Evolutionary conservation across 2,329 filamentous ascomycete species (phyloP).

Genomic region (Ophiostoma tasmaniense): DNA sequence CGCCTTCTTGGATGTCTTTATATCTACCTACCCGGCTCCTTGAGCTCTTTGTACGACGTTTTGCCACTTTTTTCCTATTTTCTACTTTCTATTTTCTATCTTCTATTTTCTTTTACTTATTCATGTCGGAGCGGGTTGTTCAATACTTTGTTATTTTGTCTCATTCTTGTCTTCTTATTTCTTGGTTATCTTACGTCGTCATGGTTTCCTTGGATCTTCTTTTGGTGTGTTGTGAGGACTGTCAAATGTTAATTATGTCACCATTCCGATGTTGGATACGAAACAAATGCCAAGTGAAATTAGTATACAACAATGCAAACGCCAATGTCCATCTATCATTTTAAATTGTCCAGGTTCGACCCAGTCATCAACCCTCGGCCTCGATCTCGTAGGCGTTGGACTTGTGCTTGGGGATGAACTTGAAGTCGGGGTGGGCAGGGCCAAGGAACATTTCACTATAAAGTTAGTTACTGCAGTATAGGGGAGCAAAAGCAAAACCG

Average conservation of each 20-base stretch:
- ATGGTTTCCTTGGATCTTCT: background rate
- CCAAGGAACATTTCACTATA: constrained; percentile 93
- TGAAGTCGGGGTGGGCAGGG: constrained; percentile 79
- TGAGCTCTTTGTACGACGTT: constrained; percentile 1
- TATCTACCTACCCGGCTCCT: background rate
- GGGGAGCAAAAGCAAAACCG: too few relatives aligned
- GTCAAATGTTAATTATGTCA: background rate
- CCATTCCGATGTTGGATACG: background rate
- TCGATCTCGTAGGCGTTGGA: constrained; percentile 83
- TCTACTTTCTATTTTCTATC: too few relatives aligned
- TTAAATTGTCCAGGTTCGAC: background rate
- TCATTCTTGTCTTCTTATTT: background rate
- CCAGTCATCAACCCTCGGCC: constrained; percentile 26
- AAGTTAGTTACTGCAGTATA: background rate
- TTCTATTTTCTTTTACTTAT: background rate
- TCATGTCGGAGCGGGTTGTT: background rate
- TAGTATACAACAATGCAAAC: background rate
- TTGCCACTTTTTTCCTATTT: background rate
- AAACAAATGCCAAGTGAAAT: background rate
- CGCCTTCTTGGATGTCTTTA: background rate
- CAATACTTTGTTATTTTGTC: background rate
- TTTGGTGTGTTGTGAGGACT: background rate
- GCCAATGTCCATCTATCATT: background rate
- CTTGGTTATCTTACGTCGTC: background rate
- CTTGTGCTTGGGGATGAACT: constrained; percentile 96